Conservation (phyloP, 495 filamentous ascomycete species). For the Chlorociboria aeruginascens region DNA sequence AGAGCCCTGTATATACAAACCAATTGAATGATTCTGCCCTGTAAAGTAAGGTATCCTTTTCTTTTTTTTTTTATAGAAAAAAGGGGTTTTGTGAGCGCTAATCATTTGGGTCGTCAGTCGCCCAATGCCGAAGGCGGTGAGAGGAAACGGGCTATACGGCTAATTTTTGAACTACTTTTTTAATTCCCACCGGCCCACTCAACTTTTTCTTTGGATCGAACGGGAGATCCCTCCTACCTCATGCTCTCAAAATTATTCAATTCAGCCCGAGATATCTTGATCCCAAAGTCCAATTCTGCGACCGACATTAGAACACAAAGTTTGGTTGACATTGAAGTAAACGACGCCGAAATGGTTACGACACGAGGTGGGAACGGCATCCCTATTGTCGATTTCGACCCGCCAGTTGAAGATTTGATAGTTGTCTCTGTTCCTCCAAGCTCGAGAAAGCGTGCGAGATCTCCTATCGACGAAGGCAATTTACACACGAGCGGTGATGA, state of each 20-base stretch:
- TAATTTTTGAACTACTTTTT: no score
- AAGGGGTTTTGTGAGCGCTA: not conserved
- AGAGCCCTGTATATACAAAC: no score
- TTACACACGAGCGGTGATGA: constrained; percentile 3
- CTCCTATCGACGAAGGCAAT: not conserved
- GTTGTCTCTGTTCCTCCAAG: constrained; percentile 2
- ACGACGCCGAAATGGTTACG: constrained; percentile 5
- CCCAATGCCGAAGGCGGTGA: not conserved
- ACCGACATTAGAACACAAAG: not conserved
- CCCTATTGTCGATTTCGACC: not conserved
- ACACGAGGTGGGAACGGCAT: constrained; percentile 2
- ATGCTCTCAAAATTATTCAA: constrained; percentile 14
- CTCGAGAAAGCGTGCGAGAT: constrained; percentile 4
- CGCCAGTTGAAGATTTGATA: constrained; percentile 2
- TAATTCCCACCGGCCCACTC: not conserved
- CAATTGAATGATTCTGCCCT: no score
- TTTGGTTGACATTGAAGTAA: not conserved
- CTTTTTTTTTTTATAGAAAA: no score
- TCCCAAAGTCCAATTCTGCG: not conserved
- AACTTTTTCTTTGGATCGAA: no score
- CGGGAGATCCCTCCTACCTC: not conserved
- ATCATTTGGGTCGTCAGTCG: not conserved
- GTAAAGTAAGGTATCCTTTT: not conserved
- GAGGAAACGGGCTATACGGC: no score
- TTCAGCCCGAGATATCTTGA: constrained; percentile 5